These are phyloP conservation scores for Xylaria venustula DNA, from an alignment of 495 filamentous ascomycete genomes.

Conservation along the genomic window DNA sequence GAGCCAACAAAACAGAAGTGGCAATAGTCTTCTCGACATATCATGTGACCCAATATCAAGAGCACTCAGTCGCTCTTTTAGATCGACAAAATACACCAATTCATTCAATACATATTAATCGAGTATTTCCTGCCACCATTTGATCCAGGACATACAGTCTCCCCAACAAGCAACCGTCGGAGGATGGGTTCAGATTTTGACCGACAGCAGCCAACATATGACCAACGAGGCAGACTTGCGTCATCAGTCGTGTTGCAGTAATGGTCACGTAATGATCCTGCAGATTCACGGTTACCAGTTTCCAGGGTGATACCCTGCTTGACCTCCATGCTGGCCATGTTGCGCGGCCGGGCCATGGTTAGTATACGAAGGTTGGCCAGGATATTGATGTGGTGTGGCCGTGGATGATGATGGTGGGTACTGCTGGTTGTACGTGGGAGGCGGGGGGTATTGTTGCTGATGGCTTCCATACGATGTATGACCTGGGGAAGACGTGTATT, in stretches of 20 bases:
- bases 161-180: background rate
- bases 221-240: background rate
- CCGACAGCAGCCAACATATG: background rate
- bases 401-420: slow-evolving; percentile 24
- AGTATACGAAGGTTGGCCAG: slow-evolving; percentile 29
- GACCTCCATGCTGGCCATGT: slow-evolving; percentile 34
- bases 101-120: background rate
- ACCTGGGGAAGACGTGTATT: slow-evolving; percentile 24
- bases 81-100: slow-evolving; percentile 9
- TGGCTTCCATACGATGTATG: slow-evolving; percentile 29
- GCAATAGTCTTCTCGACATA: slow-evolving; percentile 28
- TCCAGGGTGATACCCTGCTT: slow-evolving; percentile 27
- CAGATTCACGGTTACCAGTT: slow-evolving; percentile 21
- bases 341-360: slow-evolving; percentile 28
- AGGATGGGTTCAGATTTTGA: background rate
- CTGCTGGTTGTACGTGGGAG: slow-evolving; percentile 29
- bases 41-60: background rate
- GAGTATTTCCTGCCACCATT: background rate
- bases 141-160: background rate
- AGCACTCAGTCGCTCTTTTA: background rate
- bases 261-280: background rate
- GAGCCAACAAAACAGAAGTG: slow-evolving; percentile 25
- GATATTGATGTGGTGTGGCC: slow-evolving; percentile 29
- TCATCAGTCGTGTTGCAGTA: background rate
- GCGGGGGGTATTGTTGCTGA: slow-evolving; percentile 34